Conservation (phyloP, 2,329 filamentous ascomycete species). For the Sarocladium brachiariae region DNA sequence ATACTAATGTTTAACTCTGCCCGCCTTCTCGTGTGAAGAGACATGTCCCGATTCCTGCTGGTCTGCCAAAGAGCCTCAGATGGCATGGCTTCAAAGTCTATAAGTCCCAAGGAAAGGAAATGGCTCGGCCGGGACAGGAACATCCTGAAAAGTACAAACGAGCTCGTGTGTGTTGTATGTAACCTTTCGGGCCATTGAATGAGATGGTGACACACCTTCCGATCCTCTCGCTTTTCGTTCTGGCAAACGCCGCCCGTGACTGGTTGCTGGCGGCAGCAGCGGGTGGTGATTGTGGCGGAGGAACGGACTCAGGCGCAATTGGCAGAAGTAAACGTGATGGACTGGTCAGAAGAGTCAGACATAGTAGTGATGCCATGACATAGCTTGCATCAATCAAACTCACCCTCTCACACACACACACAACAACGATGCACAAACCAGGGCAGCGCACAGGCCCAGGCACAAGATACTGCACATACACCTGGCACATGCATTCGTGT, state of each 20-base stretch:
- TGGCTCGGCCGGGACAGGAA: background rate
- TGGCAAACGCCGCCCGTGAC: conserved; percentile 1
- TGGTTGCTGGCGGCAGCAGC: conserved; percentile 1
- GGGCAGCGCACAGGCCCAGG: conserved; percentile 5
- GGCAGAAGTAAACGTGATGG: background rate
- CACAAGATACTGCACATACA: conserved; percentile 1
- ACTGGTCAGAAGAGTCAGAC: background rate
- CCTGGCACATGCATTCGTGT: background rate
- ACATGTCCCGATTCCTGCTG: no score
- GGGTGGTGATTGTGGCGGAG: background rate
- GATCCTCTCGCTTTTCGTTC: background rate
- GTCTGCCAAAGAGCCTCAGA: background rate
- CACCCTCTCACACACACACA: background rate
- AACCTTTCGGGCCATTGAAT: background rate
- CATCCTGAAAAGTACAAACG: background rate
- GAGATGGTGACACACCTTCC: background rate
- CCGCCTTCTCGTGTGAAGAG: no score
- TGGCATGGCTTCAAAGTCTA: background rate
- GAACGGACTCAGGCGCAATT: background rate
- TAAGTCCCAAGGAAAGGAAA: background rate
- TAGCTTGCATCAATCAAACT: background rate
- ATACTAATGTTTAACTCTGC: background rate
- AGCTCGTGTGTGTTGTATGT: background rate
- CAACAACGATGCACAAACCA: background rate
- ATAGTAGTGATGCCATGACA: background rate